Percentiles rank a stretch among this genome's conserved stretches.
These are phyloP conservation scores for Aspergillus kassunensis DNA, from an alignment of 495 filamentous ascomycete species.

Conservation along the genomic window DNA sequence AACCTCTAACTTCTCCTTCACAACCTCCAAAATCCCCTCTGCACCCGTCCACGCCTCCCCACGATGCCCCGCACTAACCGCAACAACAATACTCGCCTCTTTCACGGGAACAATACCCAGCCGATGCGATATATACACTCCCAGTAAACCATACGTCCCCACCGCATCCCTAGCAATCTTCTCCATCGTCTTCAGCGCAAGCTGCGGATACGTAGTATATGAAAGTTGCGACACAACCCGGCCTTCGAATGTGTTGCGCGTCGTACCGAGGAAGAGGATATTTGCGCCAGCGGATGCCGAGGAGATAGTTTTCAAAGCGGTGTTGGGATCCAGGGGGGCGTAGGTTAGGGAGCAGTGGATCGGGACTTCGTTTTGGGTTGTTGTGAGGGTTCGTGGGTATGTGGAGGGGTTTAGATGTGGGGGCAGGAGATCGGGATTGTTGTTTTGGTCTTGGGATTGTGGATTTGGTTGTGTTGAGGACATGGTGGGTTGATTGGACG, in stretches of 20 bases:
- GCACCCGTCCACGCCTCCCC: conserved; percentile 83
- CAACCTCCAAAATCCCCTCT: conserved; percentile 83
- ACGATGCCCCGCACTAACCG: conserved; percentile 82
- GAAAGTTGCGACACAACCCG: conserved; percentile 72
- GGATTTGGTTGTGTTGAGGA: not conserved
- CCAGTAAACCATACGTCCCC: conserved; percentile 56
- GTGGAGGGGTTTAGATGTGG: conserved; percentile 39
- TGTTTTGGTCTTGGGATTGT: not conserved
- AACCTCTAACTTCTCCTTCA: conserved; percentile 82
- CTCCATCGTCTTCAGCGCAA: conserved; percentile 72
- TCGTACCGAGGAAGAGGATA: conserved; percentile 85
- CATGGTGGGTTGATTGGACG: not conserved
- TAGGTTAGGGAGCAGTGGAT: conserved; percentile 54
- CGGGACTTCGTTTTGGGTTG: conserved; percentile 22
- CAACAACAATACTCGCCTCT: conserved; percentile 90
- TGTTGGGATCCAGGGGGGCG: conserved; percentile 53
- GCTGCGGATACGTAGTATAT: conserved; percentile 77
- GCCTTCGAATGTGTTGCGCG: conserved; percentile 73
- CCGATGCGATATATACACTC: conserved; percentile 80
- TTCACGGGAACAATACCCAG: conserved; percentile 80
- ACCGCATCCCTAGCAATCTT: conserved; percentile 59
- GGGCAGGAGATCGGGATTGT: conserved; percentile 16
- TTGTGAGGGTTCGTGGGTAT: conserved; percentile 34
- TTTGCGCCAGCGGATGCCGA: conserved; percentile 83
- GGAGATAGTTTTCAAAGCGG: conserved; percentile 62